Percentiles rank a stretch among this genome's conserved stretches.
Evolutionary conservation across 305 asterid genomes (phyloP).

Genomic region (Coffea humblotiana): DNA sequence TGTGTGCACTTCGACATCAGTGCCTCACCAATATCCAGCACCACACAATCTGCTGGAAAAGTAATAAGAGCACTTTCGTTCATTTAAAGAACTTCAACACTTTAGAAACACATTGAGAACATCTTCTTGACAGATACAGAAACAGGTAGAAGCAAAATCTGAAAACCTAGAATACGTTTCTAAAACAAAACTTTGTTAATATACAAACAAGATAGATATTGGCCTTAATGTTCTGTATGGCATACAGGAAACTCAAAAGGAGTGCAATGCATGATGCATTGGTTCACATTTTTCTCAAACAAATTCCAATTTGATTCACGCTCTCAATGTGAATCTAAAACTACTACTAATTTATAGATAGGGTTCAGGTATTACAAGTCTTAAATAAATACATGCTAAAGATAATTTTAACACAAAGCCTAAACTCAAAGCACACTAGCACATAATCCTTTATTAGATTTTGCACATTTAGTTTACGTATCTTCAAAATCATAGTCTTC

Average conservation of each 20-base stretch:
- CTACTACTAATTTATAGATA: too few species aligned
- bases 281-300: neutral
- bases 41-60: too few species aligned
- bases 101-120: neutral
- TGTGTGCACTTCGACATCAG: neutral
- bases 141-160: neutral
- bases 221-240: too few species aligned
- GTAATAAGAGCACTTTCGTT: neutral
- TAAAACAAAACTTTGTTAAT: neutral
- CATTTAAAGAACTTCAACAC: neutral
- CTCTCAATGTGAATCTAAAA: neutral
- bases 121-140: neutral
- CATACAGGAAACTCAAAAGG: too few species aligned
- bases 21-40: neutral
- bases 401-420: neutral
- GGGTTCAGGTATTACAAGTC: neutral
- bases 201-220: too few species aligned
- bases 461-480: neutral
- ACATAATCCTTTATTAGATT: neutral
- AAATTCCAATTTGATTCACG: neutral
- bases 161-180: neutral
- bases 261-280: too few species aligned
- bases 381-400: too few species aligned
- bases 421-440: neutral
- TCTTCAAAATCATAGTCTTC: neutral